These are phyloP conservation scores for Eucalyptus caleyi DNA, from an alignment of 345 rosid genomes.

Conservation along the genomic window DNA sequence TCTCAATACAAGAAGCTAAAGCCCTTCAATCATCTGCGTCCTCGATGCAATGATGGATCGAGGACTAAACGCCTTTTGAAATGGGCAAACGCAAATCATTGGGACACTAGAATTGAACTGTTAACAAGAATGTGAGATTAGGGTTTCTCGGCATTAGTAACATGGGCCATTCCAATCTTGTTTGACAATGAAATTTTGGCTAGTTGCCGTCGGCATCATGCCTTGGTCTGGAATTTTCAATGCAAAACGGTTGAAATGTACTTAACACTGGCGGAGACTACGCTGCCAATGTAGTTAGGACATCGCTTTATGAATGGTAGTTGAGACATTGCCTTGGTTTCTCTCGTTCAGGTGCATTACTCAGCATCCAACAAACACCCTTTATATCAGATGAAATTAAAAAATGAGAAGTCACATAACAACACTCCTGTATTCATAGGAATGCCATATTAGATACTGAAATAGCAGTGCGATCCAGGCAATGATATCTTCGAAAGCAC, in stretches of 20 bases:
- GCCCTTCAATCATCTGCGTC: not conserved
- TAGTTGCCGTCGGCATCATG: not conserved
- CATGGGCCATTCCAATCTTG: not conserved
- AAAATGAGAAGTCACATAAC: not conserved
- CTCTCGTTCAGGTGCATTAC: not conserved
- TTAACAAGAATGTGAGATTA: not conserved
- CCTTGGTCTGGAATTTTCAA: not conserved
- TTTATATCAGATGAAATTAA: not conserved
- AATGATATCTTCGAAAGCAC: not conserved
- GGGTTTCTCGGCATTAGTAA: not conserved
- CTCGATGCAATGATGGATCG: not conserved
- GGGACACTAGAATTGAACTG: not conserved
- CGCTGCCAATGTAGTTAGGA: not conserved
- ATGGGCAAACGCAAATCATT: not conserved
- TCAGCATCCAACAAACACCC: not conserved
- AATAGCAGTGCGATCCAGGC: not conserved
- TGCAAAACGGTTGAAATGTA: not conserved
- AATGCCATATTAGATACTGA: not conserved
- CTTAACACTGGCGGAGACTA: not conserved
- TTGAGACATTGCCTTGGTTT: not conserved
- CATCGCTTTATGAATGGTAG: not conserved
- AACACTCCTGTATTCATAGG: not conserved
- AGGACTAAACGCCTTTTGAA: not conserved
- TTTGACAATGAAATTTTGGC: not conserved
- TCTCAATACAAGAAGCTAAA: not conserved